These are phyloP conservation scores for Malus hybrid DNA, from an alignment of 331 rosid species.

Conservation along the genomic window DNA sequence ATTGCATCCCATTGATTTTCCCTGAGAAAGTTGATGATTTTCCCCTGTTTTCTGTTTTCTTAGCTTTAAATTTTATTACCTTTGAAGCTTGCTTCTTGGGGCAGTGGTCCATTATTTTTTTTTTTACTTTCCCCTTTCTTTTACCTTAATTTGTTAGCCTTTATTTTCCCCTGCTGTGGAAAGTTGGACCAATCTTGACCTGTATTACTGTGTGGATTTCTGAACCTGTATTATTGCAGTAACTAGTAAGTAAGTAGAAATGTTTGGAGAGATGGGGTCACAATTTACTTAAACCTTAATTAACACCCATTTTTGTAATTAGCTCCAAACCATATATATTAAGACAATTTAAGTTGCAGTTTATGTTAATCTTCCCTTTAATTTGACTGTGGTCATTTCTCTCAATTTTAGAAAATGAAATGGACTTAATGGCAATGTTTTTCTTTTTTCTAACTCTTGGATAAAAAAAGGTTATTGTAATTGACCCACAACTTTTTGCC, in stretches of 20 bases:
- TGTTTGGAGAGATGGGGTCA: conserved; percentile 36
- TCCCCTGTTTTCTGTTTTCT: background rate
- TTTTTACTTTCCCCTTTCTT: background rate
- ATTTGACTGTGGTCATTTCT: background rate
- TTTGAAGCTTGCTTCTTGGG: conserved; percentile 3
- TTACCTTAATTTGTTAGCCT: background rate
- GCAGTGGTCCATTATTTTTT: background rate
- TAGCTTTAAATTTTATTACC: background rate
- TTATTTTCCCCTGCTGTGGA: background rate
- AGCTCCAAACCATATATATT: background rate
- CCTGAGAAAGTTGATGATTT: background rate
- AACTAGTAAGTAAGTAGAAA: conserved; percentile 21
- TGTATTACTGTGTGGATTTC: conserved; percentile 11
- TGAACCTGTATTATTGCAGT: conserved; percentile 22
- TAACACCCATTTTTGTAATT: conserved; percentile 2
- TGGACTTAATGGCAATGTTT: background rate
- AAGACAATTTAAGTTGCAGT: no score
- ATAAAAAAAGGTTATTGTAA: background rate
- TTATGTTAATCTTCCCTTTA: background rate
- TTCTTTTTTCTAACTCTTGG: background rate
- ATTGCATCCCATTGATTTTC: background rate
- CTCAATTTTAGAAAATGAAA: background rate
- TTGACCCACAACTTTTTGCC: conserved; percentile 10
- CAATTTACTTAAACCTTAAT: conserved; percentile 19
- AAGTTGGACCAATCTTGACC: background rate